phyloP scores from a whole-genome alignment of 2,329 filamentous ascomycete genomes.

The Sclerotinia trifoliorum region DNA sequence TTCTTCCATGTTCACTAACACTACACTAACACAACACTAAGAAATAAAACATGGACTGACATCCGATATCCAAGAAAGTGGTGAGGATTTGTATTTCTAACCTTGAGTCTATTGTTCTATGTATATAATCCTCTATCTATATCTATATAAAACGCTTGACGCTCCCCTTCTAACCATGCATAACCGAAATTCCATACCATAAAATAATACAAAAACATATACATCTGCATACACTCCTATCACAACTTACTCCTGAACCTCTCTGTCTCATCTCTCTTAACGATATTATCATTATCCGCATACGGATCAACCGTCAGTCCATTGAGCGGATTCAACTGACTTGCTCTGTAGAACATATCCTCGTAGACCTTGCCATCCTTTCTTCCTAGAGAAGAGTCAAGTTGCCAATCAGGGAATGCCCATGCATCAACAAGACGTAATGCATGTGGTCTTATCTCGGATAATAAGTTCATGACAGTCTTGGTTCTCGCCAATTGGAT shows the following conservation, averaged over 20 bases:
- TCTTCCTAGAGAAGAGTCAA: constrained; percentile 68
- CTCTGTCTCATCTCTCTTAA: constrained; percentile 56
- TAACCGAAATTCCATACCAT: neutral
- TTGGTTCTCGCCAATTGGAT: constrained; percentile 67
- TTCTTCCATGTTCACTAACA: neutral
- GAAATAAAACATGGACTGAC: neutral
- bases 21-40: neutral
- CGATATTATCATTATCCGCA: constrained; percentile 58
- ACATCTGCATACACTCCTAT: neutral
- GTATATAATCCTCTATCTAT: neutral
- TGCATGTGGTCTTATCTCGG: constrained; percentile 71
- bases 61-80: neutral
- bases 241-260: constrained; percentile 52
- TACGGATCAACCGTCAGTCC: constrained; percentile 70
- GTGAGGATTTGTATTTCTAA: neutral
- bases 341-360: constrained; percentile 71
- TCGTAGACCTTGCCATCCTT: constrained; percentile 75
- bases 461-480: constrained; percentile 66
- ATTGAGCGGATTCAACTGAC: constrained; percentile 71
- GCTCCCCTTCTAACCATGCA: neutral
- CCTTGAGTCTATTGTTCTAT: neutral
- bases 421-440: constrained; percentile 70
- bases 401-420: constrained; percentile 76
- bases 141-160: neutral
- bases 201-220: neutral